Evolutionary conservation across 2,329 filamentous ascomycete genomes (phyloP).

Genomic region (Claviceps purpurea): DNA sequence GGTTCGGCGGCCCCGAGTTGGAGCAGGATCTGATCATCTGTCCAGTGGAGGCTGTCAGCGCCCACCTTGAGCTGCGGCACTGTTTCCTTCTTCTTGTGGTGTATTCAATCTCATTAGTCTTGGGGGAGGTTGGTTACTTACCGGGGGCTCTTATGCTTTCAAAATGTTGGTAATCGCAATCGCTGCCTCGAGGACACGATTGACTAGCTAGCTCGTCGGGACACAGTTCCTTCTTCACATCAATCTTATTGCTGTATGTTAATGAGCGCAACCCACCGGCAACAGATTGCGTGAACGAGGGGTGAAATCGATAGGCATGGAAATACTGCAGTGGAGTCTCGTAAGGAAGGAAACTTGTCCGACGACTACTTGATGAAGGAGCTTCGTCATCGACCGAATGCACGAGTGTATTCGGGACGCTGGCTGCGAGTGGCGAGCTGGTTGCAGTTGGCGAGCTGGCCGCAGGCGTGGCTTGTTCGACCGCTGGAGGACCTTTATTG

Average conservation of each 20-base stretch:
- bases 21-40: constrained; percentile 62
- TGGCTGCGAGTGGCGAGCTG: not conserved
- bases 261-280: constrained; percentile 71
- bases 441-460: not conserved
- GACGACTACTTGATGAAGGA: constrained; percentile 11
- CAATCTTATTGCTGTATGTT: constrained; percentile 87
- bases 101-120: constrained; percentile 8
- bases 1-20: constrained; percentile 56
- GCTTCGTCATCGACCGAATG: constrained; percentile 1
- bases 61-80: constrained; percentile 19
- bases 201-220: constrained; percentile 58
- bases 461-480: not conserved
- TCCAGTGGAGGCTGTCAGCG: constrained; percentile 31
- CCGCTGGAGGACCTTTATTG: not conserved
- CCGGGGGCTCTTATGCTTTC: constrained; percentile 24
- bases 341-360: constrained; percentile 44
- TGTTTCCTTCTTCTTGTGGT: constrained; percentile 6
- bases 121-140: constrained; percentile 16
- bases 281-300: constrained; percentile 55
- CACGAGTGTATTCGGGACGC: not conserved
- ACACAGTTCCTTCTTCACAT: constrained; percentile 61
- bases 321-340: constrained; percentile 72
- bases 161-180: constrained; percentile 73
- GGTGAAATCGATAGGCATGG: constrained; percentile 82
- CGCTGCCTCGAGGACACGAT: constrained; percentile 54